phyloP scores from a whole-genome alignment of 306 rosid species.

The Canavalia ensiformis region DNA sequence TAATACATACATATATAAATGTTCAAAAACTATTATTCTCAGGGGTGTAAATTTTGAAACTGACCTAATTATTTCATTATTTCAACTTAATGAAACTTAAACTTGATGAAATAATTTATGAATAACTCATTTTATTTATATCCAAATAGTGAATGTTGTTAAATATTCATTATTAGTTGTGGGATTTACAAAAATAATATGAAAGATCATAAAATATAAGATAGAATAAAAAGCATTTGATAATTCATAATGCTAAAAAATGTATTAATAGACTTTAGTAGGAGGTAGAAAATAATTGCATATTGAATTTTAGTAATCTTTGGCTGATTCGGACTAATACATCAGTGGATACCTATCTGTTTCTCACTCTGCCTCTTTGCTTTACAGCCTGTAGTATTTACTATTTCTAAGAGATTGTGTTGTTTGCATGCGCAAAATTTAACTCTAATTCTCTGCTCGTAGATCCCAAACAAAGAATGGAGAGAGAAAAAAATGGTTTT shows the following conservation, averaged over 20 bases:
- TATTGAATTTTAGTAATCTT: neutral
- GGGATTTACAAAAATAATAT: neutral
- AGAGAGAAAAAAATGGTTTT: neutral
- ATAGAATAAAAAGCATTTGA: neutral
- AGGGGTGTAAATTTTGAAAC: too few species aligned
- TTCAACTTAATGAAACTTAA: too few species aligned
- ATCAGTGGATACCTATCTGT: neutral
- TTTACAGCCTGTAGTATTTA: slow-evolving; percentile 10
- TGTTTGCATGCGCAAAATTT: neutral
- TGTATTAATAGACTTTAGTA: neutral
- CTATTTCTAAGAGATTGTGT: neutral
- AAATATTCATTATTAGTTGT: too few species aligned
- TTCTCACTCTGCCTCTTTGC: neutral
- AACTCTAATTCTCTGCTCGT: neutral
- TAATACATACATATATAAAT: too few species aligned
- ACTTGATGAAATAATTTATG: too few species aligned
- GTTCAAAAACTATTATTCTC: too few species aligned
- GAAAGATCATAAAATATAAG: neutral
- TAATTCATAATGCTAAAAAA: neutral
- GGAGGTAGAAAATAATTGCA: neutral
- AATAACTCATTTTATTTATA: too few species aligned
- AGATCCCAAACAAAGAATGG: neutral
- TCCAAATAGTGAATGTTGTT: too few species aligned
- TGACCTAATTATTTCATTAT: too few species aligned
- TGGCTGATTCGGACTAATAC: neutral